These are phyloP conservation scores for Hymenoscyphus fructigenus DNA, from an alignment of 2,329 filamentous ascomycete genomes.

Conservation along the genomic window DNA sequence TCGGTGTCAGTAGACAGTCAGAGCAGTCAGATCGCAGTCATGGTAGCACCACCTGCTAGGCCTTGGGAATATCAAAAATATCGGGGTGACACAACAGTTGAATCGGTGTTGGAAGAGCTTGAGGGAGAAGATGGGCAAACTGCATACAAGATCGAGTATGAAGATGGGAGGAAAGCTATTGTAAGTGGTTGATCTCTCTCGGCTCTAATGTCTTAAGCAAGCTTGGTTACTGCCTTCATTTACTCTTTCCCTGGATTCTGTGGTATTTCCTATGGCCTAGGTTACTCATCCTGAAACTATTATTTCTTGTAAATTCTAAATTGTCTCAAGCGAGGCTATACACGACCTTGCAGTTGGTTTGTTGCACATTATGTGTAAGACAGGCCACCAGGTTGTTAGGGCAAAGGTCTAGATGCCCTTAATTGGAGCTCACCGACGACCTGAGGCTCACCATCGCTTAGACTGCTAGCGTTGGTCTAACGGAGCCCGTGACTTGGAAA, in stretches of 20 bases:
- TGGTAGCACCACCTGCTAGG: conserved; percentile 28
- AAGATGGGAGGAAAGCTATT: conserved; percentile 34
- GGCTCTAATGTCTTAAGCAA: neutral
- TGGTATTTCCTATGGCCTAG: neutral
- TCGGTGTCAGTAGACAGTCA: conserved; percentile 14
- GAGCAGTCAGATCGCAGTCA: conserved; percentile 26
- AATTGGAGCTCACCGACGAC: neutral
- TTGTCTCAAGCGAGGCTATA: neutral
- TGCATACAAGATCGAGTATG: conserved; percentile 35
- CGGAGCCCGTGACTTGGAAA: conserved; percentile 3
- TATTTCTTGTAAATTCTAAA: neutral
- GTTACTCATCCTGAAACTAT: neutral
- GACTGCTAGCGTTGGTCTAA: conserved; percentile 6
- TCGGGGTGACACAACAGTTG: conserved; percentile 33
- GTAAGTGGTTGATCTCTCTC: conserved; percentile 29
- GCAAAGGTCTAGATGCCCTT: neutral
- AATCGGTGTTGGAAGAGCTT: conserved; percentile 31
- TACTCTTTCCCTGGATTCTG: neutral
- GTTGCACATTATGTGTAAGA: neutral
- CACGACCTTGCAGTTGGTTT: neutral
- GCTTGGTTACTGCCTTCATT: neutral
- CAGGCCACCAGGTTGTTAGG: neutral
- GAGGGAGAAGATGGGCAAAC: conserved; percentile 20
- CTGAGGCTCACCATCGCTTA: neutral
- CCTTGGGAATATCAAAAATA: conserved; percentile 34